These are phyloP conservation scores for Solanum lycopersicoides DNA, from an alignment of 257 asterid species.

Conservation along the genomic window DNA sequence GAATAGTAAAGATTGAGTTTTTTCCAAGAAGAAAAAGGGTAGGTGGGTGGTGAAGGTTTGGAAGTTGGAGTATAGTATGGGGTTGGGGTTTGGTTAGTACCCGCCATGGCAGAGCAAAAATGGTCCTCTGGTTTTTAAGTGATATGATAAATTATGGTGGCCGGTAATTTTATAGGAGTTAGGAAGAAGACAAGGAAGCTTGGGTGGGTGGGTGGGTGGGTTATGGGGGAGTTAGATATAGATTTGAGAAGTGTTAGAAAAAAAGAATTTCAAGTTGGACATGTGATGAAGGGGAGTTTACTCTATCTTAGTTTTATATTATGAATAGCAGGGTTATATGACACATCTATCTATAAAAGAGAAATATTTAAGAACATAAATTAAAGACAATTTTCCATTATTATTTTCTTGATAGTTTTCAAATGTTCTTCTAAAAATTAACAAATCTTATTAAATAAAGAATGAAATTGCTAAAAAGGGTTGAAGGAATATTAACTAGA, in stretches of 20 bases:
- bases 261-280: neutral
- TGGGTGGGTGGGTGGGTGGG: neutral
- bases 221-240: neutral
- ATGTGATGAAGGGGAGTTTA: neutral
- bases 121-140: neutral
- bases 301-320: neutral
- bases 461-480: no score
- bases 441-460: neutral
- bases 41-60: slow-evolving; percentile 26
- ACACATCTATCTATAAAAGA: no score
- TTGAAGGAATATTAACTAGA: no score
- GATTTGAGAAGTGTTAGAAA: neutral
- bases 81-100: slow-evolving; percentile 39
- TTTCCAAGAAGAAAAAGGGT: slow-evolving; percentile 11
- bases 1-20: slow-evolving; percentile 25
- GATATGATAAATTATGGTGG: neutral
- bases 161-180: neutral
- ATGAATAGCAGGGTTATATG: neutral
- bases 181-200: neutral
- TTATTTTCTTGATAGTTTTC: no score
- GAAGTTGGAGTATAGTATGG: slow-evolving; percentile 51
- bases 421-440: no score
- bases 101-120: slow-evolving; percentile 30
- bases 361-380: no score
- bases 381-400: no score